phyloP scores from a whole-genome alignment of 2,329 filamentous ascomycete species.

The Sarocladium strictum region DNA sequence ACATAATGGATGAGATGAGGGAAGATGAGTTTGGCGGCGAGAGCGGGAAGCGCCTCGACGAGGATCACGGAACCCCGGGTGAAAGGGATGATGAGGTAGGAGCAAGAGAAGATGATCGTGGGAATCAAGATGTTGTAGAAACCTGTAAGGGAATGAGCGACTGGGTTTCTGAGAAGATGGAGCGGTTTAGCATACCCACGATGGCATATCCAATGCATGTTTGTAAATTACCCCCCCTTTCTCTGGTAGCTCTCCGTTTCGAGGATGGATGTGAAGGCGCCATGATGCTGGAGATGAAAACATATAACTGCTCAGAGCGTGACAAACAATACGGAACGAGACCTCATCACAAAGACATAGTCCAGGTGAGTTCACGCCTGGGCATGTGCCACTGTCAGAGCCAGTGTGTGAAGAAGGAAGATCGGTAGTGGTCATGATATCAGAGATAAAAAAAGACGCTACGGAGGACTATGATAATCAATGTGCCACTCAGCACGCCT shows the following conservation, averaged over 20 bases:
- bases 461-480: too few species aligned
- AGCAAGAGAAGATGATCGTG: conserved; percentile 24
- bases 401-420: too few species aligned
- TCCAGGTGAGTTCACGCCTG: too few species aligned
- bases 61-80: conserved; percentile 24
- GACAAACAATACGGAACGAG: too few species aligned
- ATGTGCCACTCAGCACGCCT: too few species aligned
- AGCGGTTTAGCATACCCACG: background rate
- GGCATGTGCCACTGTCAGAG: too few species aligned
- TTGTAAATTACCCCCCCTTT: background rate
- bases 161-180: background rate
- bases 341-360: too few species aligned
- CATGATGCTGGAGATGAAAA: background rate
- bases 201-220: background rate
- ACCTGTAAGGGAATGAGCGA: conserved; percentile 16
- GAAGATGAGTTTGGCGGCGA: conserved; percentile 22
- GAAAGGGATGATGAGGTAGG: conserved; percentile 30
- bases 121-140: conserved; percentile 24
- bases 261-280: background rate
- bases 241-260: background rate
- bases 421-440: too few species aligned
- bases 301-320: background rate
- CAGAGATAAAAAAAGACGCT: background rate
- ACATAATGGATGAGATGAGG: conserved; percentile 21
- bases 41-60: conserved; percentile 24